Conservation (phyloP, 176 grass and related monocot species). For the Zoysia japonica region DNA sequence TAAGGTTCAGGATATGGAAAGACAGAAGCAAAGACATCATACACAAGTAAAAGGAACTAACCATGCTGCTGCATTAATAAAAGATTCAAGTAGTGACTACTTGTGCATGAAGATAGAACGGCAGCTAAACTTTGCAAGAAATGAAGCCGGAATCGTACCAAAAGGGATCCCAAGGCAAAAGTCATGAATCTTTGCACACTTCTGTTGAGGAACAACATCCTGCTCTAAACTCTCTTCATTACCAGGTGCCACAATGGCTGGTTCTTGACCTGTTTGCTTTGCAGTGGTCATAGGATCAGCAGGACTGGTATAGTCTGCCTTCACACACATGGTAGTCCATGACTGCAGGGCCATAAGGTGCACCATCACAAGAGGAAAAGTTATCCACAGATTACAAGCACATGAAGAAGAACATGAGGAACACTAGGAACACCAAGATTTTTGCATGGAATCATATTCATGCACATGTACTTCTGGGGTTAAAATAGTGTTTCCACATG, state of each 20-base stretch:
- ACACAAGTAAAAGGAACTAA: conserved; percentile 18
- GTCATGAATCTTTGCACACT: conserved; percentile 84
- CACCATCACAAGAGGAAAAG: conserved; percentile 23
- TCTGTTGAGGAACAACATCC: conserved; percentile 48
- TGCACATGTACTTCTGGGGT: conserved; percentile 4
- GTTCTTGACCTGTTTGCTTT: conserved; percentile 44
- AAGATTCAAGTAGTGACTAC: conserved; percentile 2
- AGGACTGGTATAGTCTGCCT: conserved; percentile 49
- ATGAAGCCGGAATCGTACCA: conserved; percentile 51
- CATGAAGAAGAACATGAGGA: neutral
- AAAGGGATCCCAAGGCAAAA: conserved; percentile 97
- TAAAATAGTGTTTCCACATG: neutral
- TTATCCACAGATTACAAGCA: neutral
- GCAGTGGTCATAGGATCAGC: conserved; percentile 40
- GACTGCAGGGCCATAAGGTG: conserved; percentile 45
- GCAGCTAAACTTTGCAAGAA: neutral
- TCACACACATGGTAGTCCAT: conserved; percentile 46
- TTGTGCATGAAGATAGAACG: conserved; percentile 23
- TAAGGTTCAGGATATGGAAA: neutral
- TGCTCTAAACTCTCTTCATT: conserved; percentile 41
- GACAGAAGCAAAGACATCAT: conserved; percentile 18
- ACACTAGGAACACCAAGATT: neutral
- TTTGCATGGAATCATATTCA: neutral
- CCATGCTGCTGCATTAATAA: conserved; percentile 12
- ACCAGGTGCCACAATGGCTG: conserved; percentile 33